A percentile compares a stretch with the other conserved stretches of the same genome.
These are phyloP conservation scores for Exophiala oligosperma DNA, from an alignment of 2,329 filamentous ascomycete species.

Conservation along the genomic window DNA sequence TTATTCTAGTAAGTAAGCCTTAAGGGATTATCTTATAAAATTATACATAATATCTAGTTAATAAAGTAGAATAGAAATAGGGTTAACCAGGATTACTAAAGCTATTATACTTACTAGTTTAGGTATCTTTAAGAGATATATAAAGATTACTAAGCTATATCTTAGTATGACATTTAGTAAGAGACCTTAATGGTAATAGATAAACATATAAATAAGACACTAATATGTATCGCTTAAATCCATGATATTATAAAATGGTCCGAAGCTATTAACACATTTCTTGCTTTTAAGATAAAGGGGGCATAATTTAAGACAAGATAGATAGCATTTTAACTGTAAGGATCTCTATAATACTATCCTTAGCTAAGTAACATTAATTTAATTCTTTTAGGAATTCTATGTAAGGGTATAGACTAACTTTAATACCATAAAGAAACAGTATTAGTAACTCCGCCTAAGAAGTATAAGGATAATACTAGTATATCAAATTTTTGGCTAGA, in stretches of 20 bases:
- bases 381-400: slow-evolving; percentile 57
- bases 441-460: slow-evolving; percentile 55
- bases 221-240: slow-evolving; percentile 60
- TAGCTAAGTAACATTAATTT: slow-evolving; percentile 36
- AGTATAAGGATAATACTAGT: slow-evolving; percentile 67
- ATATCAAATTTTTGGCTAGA: slow-evolving; percentile 35
- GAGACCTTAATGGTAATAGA: background rate
- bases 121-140: slow-evolving; percentile 59
- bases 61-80: slow-evolving; percentile 67
- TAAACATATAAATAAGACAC: slow-evolving; percentile 54
- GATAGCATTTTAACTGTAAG: slow-evolving; percentile 19
- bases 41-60: slow-evolving; percentile 72
- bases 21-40: slow-evolving; percentile 43
- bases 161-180: slow-evolving; percentile 4
- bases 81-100: slow-evolving; percentile 55
- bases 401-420: slow-evolving; percentile 67
- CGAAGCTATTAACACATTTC: slow-evolving; percentile 59
- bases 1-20: background rate
- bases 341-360: slow-evolving; percentile 16
- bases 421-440: slow-evolving; percentile 71
- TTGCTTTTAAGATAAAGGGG: slow-evolving; percentile 9
- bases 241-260: slow-evolving; percentile 58
- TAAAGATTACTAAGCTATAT: slow-evolving; percentile 65
- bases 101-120: slow-evolving; percentile 49
- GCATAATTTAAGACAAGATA: slow-evolving; percentile 52